A percentile compares a stretch with the other conserved stretches of the same genome.
These are phyloP conservation scores for Boletellus deceptivus DNA, from an alignment of 1,284 basidiomycete genomes.

Conservation along the genomic window DNA sequence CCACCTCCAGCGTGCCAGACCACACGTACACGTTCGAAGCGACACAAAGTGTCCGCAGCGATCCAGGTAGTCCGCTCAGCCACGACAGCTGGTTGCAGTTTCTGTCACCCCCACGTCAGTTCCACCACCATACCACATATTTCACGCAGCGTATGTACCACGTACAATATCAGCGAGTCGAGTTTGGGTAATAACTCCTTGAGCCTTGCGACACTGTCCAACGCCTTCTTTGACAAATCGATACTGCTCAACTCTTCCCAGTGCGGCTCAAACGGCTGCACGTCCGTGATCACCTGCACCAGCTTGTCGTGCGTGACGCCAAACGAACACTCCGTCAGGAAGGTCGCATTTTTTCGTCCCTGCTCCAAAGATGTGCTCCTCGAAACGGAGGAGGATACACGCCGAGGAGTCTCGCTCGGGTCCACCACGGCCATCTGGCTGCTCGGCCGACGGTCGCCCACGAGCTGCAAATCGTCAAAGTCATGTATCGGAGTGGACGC, in stretches of 20 bases:
- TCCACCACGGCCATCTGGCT: constrained; percentile 27
- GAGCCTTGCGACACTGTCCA: constrained; percentile 88
- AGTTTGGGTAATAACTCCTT: constrained; percentile 92
- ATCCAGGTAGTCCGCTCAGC: constrained; percentile 81
- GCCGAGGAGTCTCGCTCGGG: constrained; percentile 36
- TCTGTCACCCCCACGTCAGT: constrained; percentile 42
- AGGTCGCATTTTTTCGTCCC: constrained; percentile 64
- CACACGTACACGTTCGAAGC: constrained; percentile 70
- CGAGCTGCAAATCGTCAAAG: constrained; percentile 46
- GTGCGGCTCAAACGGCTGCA: constrained; percentile 91
- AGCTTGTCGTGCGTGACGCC: constrained; percentile 88
- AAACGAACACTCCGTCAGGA: constrained; percentile 94
- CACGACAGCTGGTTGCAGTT: constrained; percentile 82
- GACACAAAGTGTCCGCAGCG: constrained; percentile 78
- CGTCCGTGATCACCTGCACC: constrained; percentile 91
- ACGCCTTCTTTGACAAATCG: constrained; percentile 74
- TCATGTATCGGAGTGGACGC: constrained; percentile 42
- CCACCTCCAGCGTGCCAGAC: constrained; percentile 6
- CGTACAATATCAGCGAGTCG: constrained; percentile 79
- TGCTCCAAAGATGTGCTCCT: constrained; percentile 35
- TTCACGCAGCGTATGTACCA: constrained; percentile 20
- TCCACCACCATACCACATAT: neutral
- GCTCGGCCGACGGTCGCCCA: constrained; percentile 41
- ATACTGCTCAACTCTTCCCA: constrained; percentile 84
- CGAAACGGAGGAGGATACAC: constrained; percentile 45